Conservation (phyloP, 2,329 filamentous ascomycete species). For the Helicocarpus griseus region DNA sequence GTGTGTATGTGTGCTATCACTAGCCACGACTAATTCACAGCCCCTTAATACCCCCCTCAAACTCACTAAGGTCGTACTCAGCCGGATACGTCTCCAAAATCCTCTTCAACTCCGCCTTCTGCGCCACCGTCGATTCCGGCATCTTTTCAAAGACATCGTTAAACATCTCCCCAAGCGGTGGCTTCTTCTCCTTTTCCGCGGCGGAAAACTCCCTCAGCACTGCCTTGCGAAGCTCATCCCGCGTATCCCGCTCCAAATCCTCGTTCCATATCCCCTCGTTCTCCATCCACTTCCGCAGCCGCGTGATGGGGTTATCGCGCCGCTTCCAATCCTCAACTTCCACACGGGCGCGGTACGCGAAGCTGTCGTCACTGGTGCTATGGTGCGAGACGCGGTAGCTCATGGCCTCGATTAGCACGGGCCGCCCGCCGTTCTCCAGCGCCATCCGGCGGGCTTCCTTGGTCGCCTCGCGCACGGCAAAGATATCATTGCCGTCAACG, state of each 20-base stretch:
- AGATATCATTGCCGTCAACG: constrained; percentile 90
- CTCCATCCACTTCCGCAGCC: constrained; percentile 86
- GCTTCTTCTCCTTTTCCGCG: constrained; percentile 49
- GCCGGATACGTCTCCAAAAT: constrained; percentile 77
- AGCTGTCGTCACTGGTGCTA: constrained; percentile 92
- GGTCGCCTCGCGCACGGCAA: constrained; percentile 74
- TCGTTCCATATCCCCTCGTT: constrained; percentile 75
- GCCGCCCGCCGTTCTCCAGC: constrained; percentile 67
- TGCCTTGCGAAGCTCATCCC: constrained; percentile 59
- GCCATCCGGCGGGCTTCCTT: constrained; percentile 68
- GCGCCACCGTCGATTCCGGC: constrained; percentile 65
- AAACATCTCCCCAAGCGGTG: constrained; percentile 52
- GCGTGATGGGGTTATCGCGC: constrained; percentile 77
- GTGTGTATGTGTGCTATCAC: no score
- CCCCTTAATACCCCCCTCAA: constrained; percentile 62
- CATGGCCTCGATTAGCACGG: constrained; percentile 89
- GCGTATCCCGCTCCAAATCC: constrained; percentile 62
- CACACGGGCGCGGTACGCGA: constrained; percentile 84
- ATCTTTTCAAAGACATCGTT: constrained; percentile 82
- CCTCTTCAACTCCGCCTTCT: constrained; percentile 67
- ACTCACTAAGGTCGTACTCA: constrained; percentile 77
- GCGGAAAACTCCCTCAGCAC: constrained; percentile 75
- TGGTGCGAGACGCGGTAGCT: constrained; percentile 97
- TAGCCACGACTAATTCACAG: constrained; percentile 41
- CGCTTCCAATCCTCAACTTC: constrained; percentile 95